A percentile compares a stretch with the other conserved stretches of the same genome.
phyloP scores from a whole-genome alignment of 1,284 basidiomycete species.

The Fomitopsis palustris region DNA sequence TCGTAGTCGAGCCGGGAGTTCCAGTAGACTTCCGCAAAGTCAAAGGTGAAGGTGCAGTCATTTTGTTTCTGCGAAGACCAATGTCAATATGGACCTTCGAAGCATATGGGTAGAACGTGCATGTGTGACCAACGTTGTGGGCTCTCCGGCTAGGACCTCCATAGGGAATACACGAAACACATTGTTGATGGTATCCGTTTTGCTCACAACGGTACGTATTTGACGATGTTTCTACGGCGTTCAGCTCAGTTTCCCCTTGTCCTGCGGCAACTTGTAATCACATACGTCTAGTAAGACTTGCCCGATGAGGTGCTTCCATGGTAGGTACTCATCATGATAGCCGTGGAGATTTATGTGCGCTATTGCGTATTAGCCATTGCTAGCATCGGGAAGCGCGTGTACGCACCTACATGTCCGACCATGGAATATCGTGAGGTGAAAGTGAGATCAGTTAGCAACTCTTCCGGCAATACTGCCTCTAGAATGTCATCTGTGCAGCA shows the following conservation, averaged over 20 bases:
- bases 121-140: slow-evolving; percentile 82
- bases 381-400: background rate
- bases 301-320: slow-evolving; percentile 89
- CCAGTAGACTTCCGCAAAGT: slow-evolving; percentile 97
- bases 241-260: background rate
- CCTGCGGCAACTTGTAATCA: slow-evolving; percentile 3
- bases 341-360: slow-evolving; percentile 89
- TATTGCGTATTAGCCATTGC: slow-evolving; percentile 17
- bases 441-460: slow-evolving; percentile 76
- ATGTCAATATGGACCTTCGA: slow-evolving; percentile 6
- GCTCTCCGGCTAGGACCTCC: slow-evolving; percentile 93
- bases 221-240: slow-evolving; percentile 70
- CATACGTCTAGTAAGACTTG: slow-evolving; percentile 88
- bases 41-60: slow-evolving; percentile 88
- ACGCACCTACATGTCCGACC: slow-evolving; percentile 87
- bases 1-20: slow-evolving; percentile 94
- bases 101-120: slow-evolving; percentile 39
- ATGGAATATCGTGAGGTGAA: slow-evolving; percentile 87
- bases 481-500: slow-evolving; percentile 72
- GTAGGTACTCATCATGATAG: slow-evolving; percentile 86
- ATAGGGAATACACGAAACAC: slow-evolving; percentile 91
- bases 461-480: slow-evolving; percentile 72
- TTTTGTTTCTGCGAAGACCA: slow-evolving; percentile 55
- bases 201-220: slow-evolving; percentile 93
- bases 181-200: slow-evolving; percentile 84